A percentile compares a stretch with the other conserved stretches of the same genome.
Conservation (phyloP, 306 rosid species). For the Medicago lupulina region DNA sequence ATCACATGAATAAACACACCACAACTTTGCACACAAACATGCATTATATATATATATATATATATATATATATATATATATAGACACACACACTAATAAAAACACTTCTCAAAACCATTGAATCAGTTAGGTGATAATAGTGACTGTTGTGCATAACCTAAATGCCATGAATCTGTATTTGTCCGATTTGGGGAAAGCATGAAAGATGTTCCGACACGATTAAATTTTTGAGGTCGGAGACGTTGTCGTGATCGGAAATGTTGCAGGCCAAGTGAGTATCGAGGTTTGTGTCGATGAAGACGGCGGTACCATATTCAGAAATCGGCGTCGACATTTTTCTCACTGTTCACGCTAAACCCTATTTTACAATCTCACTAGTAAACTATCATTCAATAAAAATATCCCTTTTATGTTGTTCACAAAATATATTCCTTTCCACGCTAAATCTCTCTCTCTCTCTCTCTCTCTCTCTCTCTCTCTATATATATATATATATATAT, state of each 20-base stretch:
- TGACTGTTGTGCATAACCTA: constrained; percentile 47
- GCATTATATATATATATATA: too few species aligned
- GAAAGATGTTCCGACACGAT: constrained; percentile 40
- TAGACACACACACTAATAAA: constrained; percentile 36
- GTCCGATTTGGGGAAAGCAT: constrained; percentile 53
- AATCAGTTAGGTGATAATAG: constrained; percentile 49
- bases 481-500: too few species aligned
- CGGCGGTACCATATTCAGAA: constrained; percentile 36
- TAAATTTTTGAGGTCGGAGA: constrained; percentile 62
- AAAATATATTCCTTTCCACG: too few species aligned
- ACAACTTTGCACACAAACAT: too few species aligned
- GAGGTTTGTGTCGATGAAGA: constrained; percentile 76
- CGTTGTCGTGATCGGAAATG: constrained; percentile 56
- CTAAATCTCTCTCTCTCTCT: too few species aligned
- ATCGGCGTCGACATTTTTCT: neutral
- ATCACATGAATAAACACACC: too few species aligned
- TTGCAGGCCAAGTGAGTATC: constrained; percentile 67
- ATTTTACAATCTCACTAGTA: too few species aligned
- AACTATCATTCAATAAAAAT: too few species aligned
- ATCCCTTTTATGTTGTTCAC: too few species aligned
- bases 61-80: too few species aligned
- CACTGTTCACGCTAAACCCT: constrained; percentile 9
- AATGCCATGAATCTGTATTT: constrained; percentile 47
- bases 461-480: too few species aligned
- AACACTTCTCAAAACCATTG: constrained; percentile 48